Conservation (phyloP, 495 filamentous ascomycete species). For the Hypoxylon fuscum region DNA sequence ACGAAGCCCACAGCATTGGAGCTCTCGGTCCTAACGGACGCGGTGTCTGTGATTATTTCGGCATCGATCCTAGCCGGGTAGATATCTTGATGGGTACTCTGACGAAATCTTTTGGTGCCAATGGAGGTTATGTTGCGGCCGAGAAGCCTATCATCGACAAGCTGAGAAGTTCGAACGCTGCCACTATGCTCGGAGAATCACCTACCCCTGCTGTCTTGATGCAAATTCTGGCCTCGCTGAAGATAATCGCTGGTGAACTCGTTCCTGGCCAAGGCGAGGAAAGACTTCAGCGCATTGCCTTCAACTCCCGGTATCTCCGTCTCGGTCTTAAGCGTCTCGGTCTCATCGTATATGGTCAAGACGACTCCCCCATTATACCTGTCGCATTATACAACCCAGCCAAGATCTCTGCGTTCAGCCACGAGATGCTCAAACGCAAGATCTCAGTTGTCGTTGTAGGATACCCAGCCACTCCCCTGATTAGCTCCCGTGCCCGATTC, state of each 20-base stretch:
- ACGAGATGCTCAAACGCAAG: conserved; percentile 96
- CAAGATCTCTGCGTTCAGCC: conserved; percentile 97
- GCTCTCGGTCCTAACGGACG: conserved; percentile 87
- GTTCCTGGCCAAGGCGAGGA: conserved; percentile 93
- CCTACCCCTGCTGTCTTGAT: conserved; percentile 85
- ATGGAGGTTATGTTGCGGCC: conserved; percentile 93
- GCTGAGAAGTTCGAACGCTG: conserved; percentile 84
- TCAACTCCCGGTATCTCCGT: conserved; percentile 97
- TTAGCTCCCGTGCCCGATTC: conserved; percentile 92
- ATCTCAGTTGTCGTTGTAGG: conserved; percentile 99
- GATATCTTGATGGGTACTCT: conserved; percentile 98
- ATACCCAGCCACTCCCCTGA: conserved; percentile 96
- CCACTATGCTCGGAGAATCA: conserved; percentile 86
- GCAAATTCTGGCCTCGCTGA: conserved; percentile 85
- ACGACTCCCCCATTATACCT: conserved; percentile 97
- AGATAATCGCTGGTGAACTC: conserved; percentile 87
- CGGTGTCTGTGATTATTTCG: conserved; percentile 97
- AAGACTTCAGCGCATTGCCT: conserved; percentile 92
- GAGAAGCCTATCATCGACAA: conserved; percentile 93
- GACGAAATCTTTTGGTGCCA: conserved; percentile 98
- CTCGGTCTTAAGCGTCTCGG: conserved; percentile 96
- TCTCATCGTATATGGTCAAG: conserved; percentile 95
- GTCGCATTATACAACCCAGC: conserved; percentile 93
- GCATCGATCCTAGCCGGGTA: conserved; percentile 84
- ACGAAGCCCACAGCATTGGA: conserved; percentile 97